Base-by-base conservation (phyloP, 257 asterid genomes). In the Galeopsis tetrahit region DNA sequence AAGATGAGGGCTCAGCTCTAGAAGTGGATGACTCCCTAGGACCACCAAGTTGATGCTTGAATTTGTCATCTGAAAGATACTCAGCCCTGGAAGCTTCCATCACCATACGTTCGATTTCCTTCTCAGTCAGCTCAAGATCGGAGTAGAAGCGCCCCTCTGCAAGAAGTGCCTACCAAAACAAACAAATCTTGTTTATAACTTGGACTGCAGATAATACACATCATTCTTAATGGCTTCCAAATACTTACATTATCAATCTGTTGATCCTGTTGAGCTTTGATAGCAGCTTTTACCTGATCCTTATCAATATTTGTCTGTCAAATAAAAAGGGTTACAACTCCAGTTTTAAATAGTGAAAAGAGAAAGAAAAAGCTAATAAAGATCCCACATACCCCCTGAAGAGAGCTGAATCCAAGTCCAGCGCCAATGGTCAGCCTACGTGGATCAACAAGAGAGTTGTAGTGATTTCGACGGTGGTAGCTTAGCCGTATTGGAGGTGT, bases 101-200 rank as follows among this genome's bases (percentile, higher is more conserved):
- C 71, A 90, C 99, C 99, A 92, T 92, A 55, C 91, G 89, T 69
- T 95, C 98, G 2, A 95, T 95, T 85, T 95, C 99, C 82, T 95
- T 89, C 82, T 95, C 98, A 3, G 99, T 92, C 40, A 95, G 90
- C 85, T 95, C 98, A 53, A 95, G 96, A 82, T 95, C 99, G 0
- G 99, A 95, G 84, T 88, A 92, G 81, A 92, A 90, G 34, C 99
- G 92, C 42, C 97, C 98, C 84, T 95, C 98, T 0, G 99, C 98
- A 74, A 95, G 82, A 72, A 95, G 99, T 70, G 98, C 98, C 98
- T 95, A 78, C 3, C 73, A 53, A 74, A 57, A 70, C 56, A 72
- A 57, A 63, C 49, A 60, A 68, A 62, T 40, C 13, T 52, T 17
- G 64, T n/a, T 48, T 56, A n/a, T n/a, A 70, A 68, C 61, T 64